Conservation (phyloP, 805 yeast genomes). For the Yarrowia sp. region DNA sequence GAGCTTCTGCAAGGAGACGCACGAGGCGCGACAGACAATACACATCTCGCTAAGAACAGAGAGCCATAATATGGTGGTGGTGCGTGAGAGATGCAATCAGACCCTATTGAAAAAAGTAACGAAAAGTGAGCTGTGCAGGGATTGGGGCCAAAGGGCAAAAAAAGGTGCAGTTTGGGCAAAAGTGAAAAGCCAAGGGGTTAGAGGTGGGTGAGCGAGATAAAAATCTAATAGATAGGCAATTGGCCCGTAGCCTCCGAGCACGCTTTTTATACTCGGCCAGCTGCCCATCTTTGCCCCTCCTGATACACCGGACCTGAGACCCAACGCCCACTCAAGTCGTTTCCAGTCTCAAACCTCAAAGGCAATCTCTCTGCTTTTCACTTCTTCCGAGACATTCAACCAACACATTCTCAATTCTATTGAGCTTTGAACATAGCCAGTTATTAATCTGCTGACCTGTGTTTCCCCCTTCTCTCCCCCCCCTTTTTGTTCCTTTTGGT, state of each 20-base stretch:
- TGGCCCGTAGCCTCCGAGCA: background rate
- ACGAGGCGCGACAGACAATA: constrained; percentile 17
- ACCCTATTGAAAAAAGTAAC: constrained; percentile 20
- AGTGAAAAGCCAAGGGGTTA: too few species aligned
- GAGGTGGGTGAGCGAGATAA: background rate
- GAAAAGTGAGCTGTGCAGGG: constrained; percentile 1
- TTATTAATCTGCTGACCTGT: background rate
- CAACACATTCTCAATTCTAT: background rate
- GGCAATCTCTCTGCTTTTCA: background rate
- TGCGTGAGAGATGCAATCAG: background rate
- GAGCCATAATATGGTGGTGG: constrained; percentile 1
- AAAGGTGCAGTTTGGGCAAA: background rate
- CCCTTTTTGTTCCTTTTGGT: background rate
- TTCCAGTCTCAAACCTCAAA: background rate
- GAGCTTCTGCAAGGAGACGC: constrained; percentile 19
- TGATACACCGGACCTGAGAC: background rate
- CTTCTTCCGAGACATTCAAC: constrained; percentile 1
- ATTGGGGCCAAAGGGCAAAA: background rate
- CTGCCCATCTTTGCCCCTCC: background rate
- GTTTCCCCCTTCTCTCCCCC: background rate
- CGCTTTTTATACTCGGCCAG: constrained; percentile 1
- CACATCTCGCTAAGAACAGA: constrained; percentile 13
- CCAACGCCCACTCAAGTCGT: too few species aligned
- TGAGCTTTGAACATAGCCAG: background rate
- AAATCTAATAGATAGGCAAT: constrained; percentile 9